Evolutionary conservation across 1,284 basidiomycete species (phyloP).

Genomic region (Cryptococcus jaspeensis): DNA sequence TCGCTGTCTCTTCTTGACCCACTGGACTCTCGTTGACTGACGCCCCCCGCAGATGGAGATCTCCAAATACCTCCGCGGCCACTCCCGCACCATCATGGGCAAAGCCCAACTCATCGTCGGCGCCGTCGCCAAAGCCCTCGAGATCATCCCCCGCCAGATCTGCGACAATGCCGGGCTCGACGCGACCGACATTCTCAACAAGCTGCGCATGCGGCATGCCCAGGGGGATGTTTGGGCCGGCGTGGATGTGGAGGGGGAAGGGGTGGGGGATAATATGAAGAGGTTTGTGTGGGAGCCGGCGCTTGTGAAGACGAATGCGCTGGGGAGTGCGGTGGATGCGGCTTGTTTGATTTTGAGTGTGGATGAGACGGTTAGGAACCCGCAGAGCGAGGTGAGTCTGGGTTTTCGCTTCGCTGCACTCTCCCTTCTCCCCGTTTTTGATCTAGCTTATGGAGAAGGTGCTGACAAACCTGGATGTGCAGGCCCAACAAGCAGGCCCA

Average conservation of each 20-base stretch:
- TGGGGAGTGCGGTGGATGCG: conserved; percentile 92
- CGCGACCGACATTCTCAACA: conserved; percentile 96
- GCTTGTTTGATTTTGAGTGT: conserved; percentile 93
- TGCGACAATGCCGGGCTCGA: conserved; percentile 98
- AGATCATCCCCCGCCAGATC: conserved; percentile 96
- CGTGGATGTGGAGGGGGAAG: conserved; percentile 91
- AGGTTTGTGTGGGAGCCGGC: conserved; percentile 98
- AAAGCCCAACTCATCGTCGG: conserved; percentile 93
- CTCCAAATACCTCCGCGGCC: conserved; percentile 84
- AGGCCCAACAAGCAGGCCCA: conserved; percentile 62
- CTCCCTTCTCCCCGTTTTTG: conserved; percentile 1
- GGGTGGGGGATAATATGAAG: conserved; percentile 92
- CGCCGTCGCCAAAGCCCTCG: conserved; percentile 95
- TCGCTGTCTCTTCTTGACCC: conserved; percentile 5
- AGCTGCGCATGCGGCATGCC: conserved; percentile 94
- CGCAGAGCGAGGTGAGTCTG: conserved; percentile 81
- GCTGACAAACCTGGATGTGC: no score
- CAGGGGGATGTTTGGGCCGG: conserved; percentile 84
- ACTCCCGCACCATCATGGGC: conserved; percentile 89
- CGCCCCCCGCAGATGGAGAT: conserved; percentile 78
- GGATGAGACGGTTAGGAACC: conserved; percentile 91
- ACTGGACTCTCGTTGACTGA: not conserved
- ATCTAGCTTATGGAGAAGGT: not conserved
- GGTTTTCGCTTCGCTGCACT: conserved; percentile 2
- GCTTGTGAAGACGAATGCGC: conserved; percentile 91